Evolutionary conservation across 1,284 basidiomycete species (phyloP).

Genomic region (Laetiporus sulphureus): DNA sequence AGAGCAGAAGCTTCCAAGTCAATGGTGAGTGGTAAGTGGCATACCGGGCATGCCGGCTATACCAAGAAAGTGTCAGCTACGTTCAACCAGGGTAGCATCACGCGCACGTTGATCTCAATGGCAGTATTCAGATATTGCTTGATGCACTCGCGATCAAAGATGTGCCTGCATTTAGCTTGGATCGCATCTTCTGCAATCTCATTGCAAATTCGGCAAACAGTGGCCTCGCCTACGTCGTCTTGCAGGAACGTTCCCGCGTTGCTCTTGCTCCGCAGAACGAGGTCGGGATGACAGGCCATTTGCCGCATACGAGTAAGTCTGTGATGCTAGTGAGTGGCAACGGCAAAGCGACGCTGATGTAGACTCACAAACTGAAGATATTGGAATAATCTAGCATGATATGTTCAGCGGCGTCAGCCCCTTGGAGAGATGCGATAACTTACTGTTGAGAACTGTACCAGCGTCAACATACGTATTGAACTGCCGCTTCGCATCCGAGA

Average conservation of each 20-base stretch:
- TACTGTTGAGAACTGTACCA: constrained; percentile 90
- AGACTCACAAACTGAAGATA: constrained; percentile 81
- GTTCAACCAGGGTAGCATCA: not conserved
- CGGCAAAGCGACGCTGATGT: not conserved
- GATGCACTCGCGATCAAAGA: constrained; percentile 94
- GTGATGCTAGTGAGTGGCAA: constrained; percentile 47
- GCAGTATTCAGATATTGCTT: constrained; percentile 84
- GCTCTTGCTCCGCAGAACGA: constrained; percentile 87
- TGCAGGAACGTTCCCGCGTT: constrained; percentile 56
- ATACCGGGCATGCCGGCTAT: constrained; percentile 92
- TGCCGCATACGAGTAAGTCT: constrained; percentile 87
- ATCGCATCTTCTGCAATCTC: constrained; percentile 98
- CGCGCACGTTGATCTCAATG: constrained; percentile 61
- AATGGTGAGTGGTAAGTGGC: constrained; percentile 89
- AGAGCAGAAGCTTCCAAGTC: constrained; percentile 92
- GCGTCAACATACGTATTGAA: constrained; percentile 89
- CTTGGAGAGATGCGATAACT: constrained; percentile 24
- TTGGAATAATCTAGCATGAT: constrained; percentile 79
- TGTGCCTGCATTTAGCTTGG: constrained; percentile 84
- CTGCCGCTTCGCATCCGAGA: constrained; percentile 88
- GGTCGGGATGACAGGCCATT: constrained; percentile 94
- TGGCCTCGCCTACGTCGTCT: constrained; percentile 64
- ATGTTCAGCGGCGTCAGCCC: constrained; percentile 6
- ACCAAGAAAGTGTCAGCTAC: constrained; percentile 3
- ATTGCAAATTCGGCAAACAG: constrained; percentile 91